These are phyloP conservation scores for Gyromitra esculenta DNA, from an alignment of 2,329 filamentous ascomycete species.

Conservation along the genomic window DNA sequence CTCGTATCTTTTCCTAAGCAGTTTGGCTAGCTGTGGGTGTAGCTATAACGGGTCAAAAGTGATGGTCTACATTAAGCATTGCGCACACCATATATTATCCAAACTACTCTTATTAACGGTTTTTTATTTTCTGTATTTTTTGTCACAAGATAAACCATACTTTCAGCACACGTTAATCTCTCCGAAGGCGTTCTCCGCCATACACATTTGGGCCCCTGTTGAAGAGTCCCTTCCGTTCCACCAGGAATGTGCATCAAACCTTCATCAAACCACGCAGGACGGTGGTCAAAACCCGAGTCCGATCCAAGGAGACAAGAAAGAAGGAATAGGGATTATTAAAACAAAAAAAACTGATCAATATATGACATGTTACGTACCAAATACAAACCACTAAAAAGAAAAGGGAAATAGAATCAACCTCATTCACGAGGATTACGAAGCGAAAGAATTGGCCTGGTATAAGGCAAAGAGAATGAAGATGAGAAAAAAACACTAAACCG, in stretches of 20 bases:
- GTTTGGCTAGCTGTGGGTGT: too few species aligned
- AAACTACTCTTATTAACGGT: neutral
- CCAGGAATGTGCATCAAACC: neutral
- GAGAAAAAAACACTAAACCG: slow-evolving; percentile 15
- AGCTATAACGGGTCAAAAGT: too few species aligned
- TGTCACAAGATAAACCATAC: neutral
- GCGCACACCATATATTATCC: neutral
- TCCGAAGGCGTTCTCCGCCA: neutral
- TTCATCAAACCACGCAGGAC: neutral
- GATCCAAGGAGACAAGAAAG: neutral
- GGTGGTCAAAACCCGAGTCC: neutral
- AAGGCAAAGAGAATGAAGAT: neutral
- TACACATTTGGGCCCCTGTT: neutral
- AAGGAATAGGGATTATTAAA: neutral
- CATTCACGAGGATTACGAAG: neutral
- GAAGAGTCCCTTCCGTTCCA: neutral
- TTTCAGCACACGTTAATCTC: neutral
- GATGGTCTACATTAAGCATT: neutral
- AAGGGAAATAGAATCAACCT: neutral
- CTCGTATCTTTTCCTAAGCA: too few species aligned
- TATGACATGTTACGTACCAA: neutral
- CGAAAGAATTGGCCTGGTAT: neutral
- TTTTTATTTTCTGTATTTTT: slow-evolving; percentile 6
- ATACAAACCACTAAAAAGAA: neutral
- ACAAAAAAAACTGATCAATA: neutral